Evolutionary conservation across 305 asterid genomes (phyloP), one percentile per base, ranked within the genome.

Genomic region (Fraxinus xanthoxyloides): DNA sequence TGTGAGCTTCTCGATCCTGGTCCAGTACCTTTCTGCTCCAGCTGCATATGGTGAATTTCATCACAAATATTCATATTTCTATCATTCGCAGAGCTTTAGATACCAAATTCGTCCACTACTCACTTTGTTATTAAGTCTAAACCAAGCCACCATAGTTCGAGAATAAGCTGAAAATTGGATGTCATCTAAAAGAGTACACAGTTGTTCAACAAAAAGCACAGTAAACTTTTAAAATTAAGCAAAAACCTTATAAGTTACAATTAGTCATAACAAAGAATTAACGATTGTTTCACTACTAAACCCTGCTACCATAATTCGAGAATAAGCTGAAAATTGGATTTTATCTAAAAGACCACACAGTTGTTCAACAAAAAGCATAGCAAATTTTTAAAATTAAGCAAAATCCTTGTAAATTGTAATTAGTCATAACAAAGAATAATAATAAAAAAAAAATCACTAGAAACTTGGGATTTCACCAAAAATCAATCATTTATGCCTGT

Each of bases 1-100:
- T 93, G 98, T 2, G 97, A 94, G 88, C 97, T 94, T 89, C 98
- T 89, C 61, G 95, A 92, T 84, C 98, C 97, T 32, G 98, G 97
- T 12, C 97, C 96, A 2, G 32, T 40, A 43, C 96, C 96, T 34
- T 85, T 92, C 82, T 93, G 97, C 56, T 89, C 90, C 84, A 94
- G 80, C 98, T 93, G 93, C 92, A 91, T 59, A 79, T 32, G 51
- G 43, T 70, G 75, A 77, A 82, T 77, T 65, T 26, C 54, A 54
- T 13, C 23, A 21, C 40, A 8, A 67, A 65, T 13, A 9, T 19
- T 63, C 30, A 63, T 21, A 21, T 26, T 61, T 63, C 12, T 61
- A 23, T 63, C 30, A 63, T 63, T 63, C n/a, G 17, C n/a, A 63
- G 32, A 24, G 72, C 30, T 63, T 24, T n/a, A n/a, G n/a, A n/a